A percentile compares a stretch with the other conserved stretches of the same genome.
phyloP scores from a whole-genome alignment of 1,284 basidiomycete genomes.

The Irpex rosettiformis region DNA sequence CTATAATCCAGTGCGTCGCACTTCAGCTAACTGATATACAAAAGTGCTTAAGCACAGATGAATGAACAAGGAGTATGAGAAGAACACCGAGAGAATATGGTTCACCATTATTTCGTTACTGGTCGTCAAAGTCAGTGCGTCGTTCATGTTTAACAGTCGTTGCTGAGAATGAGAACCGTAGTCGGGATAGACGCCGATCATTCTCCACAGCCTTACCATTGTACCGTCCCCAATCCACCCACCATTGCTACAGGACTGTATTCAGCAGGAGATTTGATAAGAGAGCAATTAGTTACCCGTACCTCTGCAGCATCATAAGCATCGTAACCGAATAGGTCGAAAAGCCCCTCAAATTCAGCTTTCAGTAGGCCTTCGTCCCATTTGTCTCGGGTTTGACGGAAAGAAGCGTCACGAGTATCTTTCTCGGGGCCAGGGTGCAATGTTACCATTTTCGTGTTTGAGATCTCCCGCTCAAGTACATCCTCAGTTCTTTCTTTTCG shows the following conservation, averaged over 20 bases:
- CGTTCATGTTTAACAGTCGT: neutral
- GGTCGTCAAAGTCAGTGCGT: neutral
- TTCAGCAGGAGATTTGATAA: neutral
- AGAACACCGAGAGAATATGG: too few species aligned
- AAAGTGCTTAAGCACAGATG: too few species aligned
- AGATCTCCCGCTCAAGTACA: slow-evolving; percentile 14
- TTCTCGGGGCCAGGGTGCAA: slow-evolving; percentile 15
- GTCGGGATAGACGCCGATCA: neutral
- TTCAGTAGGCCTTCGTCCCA: slow-evolving; percentile 14
- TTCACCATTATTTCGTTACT: too few species aligned
- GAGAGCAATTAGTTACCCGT: neutral
- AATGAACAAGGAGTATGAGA: too few species aligned
- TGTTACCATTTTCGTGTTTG: slow-evolving; percentile 11
- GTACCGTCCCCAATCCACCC: neutral
- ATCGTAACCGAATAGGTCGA: slow-evolving; percentile 4
- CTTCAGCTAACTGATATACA: too few species aligned
- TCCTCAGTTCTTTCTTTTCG: slow-evolving; percentile 16
- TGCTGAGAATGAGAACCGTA: neutral
- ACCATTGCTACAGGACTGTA: neutral
- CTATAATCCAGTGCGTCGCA: too few species aligned
- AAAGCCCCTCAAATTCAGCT: slow-evolving; percentile 14
- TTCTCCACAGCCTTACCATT: neutral
- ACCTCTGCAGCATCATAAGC: slow-evolving; percentile 4
- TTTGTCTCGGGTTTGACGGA: slow-evolving; percentile 4
- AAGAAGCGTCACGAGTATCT: slow-evolving; percentile 12